A percentile compares a stretch with the other conserved stretches of the same genome.
phyloP scores from a whole-genome alignment of 345 rosid species.

The Lepidium sativum region DNA sequence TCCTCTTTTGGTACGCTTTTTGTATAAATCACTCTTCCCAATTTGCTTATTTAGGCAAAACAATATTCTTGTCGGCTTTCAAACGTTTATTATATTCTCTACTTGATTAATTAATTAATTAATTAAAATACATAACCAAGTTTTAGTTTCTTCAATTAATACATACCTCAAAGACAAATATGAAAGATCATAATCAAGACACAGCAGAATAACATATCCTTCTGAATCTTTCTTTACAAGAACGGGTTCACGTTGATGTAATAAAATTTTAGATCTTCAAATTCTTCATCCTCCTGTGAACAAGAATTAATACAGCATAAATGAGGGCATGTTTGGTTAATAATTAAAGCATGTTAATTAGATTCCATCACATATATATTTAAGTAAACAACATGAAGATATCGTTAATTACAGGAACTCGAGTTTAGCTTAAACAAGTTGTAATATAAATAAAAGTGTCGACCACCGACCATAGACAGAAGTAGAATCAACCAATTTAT shows the following conservation, averaged over 20 bases:
- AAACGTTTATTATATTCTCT: conserved; percentile 1
- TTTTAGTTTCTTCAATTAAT: background rate
- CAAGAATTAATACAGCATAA: conserved; percentile 15
- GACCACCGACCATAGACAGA: conserved; percentile 24
- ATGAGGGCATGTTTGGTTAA: background rate
- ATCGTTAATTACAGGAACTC: conserved; percentile 6
- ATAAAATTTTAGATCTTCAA: conserved; percentile 36
- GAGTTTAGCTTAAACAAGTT: conserved; percentile 16
- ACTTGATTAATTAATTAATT: conserved; percentile 16
- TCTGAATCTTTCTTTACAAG: conserved; percentile 7
- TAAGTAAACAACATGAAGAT: too few relatives aligned
- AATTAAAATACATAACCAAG: background rate
- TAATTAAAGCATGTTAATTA: conserved; percentile 17
- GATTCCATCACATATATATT: conserved; percentile 1
- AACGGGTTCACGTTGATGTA: background rate
- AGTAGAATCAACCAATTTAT: conserved; percentile 16
- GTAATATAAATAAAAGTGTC: conserved; percentile 2
- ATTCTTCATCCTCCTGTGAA: conserved; percentile 40
- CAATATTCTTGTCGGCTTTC: conserved; percentile 18
- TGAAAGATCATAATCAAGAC: background rate
- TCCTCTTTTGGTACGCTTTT: conserved; percentile 16
- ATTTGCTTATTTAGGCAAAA: conserved; percentile 10
- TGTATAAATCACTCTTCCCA: conserved; percentile 22
- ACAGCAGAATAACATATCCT: background rate
- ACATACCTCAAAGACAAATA: background rate